Evolutionary conservation across 805 yeast species (phyloP), one percentile per base, ranked within the genome.

Genomic region (Zygoascus tannicola): DNA sequence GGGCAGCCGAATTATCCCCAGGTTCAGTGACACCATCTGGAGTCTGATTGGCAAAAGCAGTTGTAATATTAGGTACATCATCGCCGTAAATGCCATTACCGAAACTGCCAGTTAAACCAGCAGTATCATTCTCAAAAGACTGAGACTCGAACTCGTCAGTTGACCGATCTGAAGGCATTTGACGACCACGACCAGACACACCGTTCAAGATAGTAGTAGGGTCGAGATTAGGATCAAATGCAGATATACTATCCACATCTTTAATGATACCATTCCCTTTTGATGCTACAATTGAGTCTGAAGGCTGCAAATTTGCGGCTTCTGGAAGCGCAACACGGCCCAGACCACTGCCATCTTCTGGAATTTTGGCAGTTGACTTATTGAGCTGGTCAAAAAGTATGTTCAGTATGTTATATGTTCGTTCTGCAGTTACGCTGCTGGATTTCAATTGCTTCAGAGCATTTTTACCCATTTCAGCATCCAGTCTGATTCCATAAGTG

Each of bases 391-490:
- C 56, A 48, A 60, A 60, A 49, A 86, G 63, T n/a, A 81, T 77
- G 58, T 84, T 84, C 58, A 86, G 71, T 44, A 87, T 76, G 53
- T 79, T 78, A 63, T 82, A 85, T 15, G 92, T 86, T 50, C 95
- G 69, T 43, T 76, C 70, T 0, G 95, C 90, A 3, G 95, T 83
- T 63, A 75, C 75, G 41, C 87, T 78, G 50, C 79, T 75, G 56
- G 78, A 83, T 56, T 83, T 85, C 56, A 87, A 68, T 30, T 73
- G 66, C 44, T 81, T 79, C 50, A 87, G 67, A 0, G 85, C 84
- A 49, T 75, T 75, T 59, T 80, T 80, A 15, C 96, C 97, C 43
- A 75, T 68, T 56, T 84, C 94, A 2, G 92, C 92, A 61, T 85
- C 95, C 43, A 74, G 68, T 47, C 79, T 71, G 42, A 84, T 77